These are phyloP conservation scores for Rossbeevera mucosa DNA, from an alignment of 768 basidiomycete genomes.

Conservation along the genomic window DNA sequence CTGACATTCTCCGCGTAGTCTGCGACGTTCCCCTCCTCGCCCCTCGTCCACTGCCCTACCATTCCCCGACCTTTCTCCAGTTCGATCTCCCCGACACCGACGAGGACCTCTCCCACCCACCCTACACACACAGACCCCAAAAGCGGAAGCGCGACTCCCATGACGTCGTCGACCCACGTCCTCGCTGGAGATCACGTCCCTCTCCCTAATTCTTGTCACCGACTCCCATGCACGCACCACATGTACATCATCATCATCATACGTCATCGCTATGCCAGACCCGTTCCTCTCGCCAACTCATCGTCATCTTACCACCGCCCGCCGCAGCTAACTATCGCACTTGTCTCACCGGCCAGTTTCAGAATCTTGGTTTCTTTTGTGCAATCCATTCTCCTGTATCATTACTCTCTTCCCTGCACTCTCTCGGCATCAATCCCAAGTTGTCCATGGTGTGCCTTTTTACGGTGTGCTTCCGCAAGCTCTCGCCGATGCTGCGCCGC, in stretches of 20 bases:
- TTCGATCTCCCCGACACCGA: slow-evolving; percentile 65
- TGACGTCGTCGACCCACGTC: slow-evolving; percentile 23
- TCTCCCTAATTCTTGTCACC: slow-evolving; percentile 8
- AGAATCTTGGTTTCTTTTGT: slow-evolving; percentile 46
- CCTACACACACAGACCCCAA: slow-evolving; percentile 50
- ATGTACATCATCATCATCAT: slow-evolving; percentile 28
- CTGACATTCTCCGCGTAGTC: slow-evolving; percentile 42
- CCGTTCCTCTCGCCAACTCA: slow-evolving; percentile 1
- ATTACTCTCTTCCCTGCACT: slow-evolving; percentile 13
- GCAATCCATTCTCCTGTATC: slow-evolving; percentile 55
- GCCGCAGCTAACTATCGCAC: slow-evolving; percentile 40
- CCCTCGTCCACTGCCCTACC: slow-evolving; percentile 64
- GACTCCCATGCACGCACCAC: slow-evolving; percentile 20
- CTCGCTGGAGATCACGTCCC: slow-evolving; percentile 19
- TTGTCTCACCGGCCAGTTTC: slow-evolving; percentile 11
- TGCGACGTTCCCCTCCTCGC: slow-evolving; percentile 67
- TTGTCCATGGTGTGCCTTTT: slow-evolving; percentile 56
- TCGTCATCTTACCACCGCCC: slow-evolving; percentile 12
- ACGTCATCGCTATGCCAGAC: slow-evolving; percentile 26
- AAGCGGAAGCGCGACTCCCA: slow-evolving; percentile 49
- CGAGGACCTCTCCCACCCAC: slow-evolving; percentile 66
- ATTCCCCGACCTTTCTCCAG: slow-evolving; percentile 64
- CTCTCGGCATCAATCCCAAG: slow-evolving; percentile 51
- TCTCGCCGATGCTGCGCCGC: slow-evolving; percentile 55
- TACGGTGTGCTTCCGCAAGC: slow-evolving; percentile 54